A percentile compares a stretch with the other conserved stretches of the same genome.
These are phyloP conservation scores for Magnaporthiopsis rhizophila DNA, from an alignment of 2,329 filamentous ascomycete genomes.

Conservation along the genomic window DNA sequence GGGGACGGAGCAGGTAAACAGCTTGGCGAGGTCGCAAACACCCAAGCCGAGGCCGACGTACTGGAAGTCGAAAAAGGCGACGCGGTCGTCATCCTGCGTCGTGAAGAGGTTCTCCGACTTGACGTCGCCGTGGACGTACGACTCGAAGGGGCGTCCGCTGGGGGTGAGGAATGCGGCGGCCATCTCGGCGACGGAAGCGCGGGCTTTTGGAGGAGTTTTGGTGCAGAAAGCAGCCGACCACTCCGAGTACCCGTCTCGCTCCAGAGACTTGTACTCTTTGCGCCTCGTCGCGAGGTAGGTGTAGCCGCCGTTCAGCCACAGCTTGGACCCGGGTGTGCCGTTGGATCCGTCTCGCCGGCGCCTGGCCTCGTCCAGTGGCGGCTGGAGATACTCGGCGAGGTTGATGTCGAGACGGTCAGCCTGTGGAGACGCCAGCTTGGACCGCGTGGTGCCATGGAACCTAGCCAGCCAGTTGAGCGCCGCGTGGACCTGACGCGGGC, in stretches of 20 bases:
- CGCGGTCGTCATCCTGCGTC: constrained; percentile 34
- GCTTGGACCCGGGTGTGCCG: constrained; percentile 16
- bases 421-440: constrained; percentile 25
- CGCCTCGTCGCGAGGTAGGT: constrained; percentile 58
- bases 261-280: constrained; percentile 44
- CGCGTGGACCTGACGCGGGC: constrained; percentile 37
- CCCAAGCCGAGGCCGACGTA: constrained; percentile 58
- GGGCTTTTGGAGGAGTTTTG: constrained; percentile 9
- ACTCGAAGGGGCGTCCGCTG: constrained; percentile 39
- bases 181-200: constrained; percentile 32
- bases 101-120: constrained; percentile 64
- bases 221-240: constrained; percentile 45
- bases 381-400: constrained; percentile 30
- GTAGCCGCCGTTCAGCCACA: constrained; percentile 62
- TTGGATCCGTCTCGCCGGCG: constrained; percentile 16
- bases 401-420: constrained; percentile 12
- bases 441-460: constrained; percentile 49
- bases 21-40: constrained; percentile 57
- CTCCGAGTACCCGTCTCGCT: constrained; percentile 37
- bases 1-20: constrained; percentile 60
- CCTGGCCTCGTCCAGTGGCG: constrained; percentile 47
- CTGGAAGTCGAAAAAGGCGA: constrained; percentile 63
- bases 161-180: constrained; percentile 44
- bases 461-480: constrained; percentile 54
- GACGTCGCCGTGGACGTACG: constrained; percentile 60